phyloP scores from a whole-genome alignment of 169 alveolate species.

The Babesia ovata region DNA sequence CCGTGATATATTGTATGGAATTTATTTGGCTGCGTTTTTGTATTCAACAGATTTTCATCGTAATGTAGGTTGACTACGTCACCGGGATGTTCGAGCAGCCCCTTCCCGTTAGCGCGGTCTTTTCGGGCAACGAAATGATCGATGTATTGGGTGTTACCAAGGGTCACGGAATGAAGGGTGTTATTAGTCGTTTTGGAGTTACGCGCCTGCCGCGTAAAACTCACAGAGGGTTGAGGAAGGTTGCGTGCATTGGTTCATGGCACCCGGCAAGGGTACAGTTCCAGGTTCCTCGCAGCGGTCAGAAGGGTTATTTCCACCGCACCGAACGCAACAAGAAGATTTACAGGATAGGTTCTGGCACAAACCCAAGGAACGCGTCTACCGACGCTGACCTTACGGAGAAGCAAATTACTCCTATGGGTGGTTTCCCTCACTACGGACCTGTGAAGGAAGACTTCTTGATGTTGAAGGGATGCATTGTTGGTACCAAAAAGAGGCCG shows the following conservation, averaged over 20 bases:
- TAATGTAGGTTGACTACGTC: conserved; percentile 90
- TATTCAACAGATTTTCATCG: background rate
- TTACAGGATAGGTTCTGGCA: conserved; percentile 96
- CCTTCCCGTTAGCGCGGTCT: conserved; percentile 93
- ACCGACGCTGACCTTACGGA: conserved; percentile 98
- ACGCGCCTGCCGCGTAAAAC: conserved; percentile 99
- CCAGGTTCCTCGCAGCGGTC: conserved; percentile 99
- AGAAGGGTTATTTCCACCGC: conserved; percentile 99
- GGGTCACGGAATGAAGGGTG: conserved; percentile 99
- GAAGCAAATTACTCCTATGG: conserved; percentile 99
- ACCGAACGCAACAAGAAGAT: conserved; percentile 99
- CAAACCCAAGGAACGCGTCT: conserved; percentile 92
- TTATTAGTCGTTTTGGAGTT: conserved; percentile 98
- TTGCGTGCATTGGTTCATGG: conserved; percentile 99
- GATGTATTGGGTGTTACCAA: conserved; percentile 98
- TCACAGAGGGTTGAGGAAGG: conserved; percentile 99
- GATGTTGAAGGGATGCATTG: conserved; percentile 98
- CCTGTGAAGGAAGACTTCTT: conserved; percentile 97
- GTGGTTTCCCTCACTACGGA: conserved; percentile 99
- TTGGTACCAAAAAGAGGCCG: conserved; percentile 97
- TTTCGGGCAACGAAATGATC: conserved; percentile 95
- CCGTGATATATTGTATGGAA: background rate
- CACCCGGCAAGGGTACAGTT: conserved; percentile 99
- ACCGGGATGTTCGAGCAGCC: conserved; percentile 94
- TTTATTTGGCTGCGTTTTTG: background rate